Evolutionary conservation across 129 eudicot genomes (phyloP).

Genomic region (Pseudognaphalium luteoalbum): DNA sequence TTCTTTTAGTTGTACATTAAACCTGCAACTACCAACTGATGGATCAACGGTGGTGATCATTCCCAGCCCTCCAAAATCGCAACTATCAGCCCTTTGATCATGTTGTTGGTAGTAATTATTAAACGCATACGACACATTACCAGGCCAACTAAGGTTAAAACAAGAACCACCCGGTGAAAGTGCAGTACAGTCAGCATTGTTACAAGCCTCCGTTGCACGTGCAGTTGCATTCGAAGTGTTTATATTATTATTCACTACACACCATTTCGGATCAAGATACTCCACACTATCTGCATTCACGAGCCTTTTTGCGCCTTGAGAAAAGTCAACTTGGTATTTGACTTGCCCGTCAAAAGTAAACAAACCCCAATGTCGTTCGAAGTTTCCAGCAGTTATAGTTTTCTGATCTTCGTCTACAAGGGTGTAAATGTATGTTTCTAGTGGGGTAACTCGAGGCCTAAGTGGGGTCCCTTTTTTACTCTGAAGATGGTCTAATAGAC

Average conservation of each 20-base stretch:
- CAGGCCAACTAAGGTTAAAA: slow-evolving; percentile 80
- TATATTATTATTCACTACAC: slow-evolving; percentile 73
- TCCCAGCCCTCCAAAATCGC: slow-evolving; percentile 85
- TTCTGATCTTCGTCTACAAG: slow-evolving; percentile 84
- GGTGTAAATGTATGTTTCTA: slow-evolving; percentile 58
- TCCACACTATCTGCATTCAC: slow-evolving; percentile 72
- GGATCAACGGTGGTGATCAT: slow-evolving; percentile 92
- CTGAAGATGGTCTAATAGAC: slow-evolving; percentile 48
- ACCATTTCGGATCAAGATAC: slow-evolving; percentile 76
- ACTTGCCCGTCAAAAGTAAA: slow-evolving; percentile 91
- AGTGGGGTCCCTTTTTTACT: slow-evolving; percentile 60
- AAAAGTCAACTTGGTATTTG: slow-evolving; percentile 64
- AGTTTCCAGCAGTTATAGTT: slow-evolving; percentile 49
- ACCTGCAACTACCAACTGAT: slow-evolving; percentile 70
- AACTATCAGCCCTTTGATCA: slow-evolving; percentile 71
- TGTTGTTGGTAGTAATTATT: slow-evolving; percentile 85
- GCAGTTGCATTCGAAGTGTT: slow-evolving; percentile 67
- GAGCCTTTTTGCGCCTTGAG: slow-evolving; percentile 44
- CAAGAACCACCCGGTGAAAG: slow-evolving; percentile 79
- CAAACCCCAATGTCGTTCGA: slow-evolving; percentile 89
- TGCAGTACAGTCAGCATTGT: slow-evolving; percentile 68
- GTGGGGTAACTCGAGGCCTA: slow-evolving; percentile 49
- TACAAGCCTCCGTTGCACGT: slow-evolving; percentile 62
- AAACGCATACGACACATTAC: slow-evolving; percentile 83
- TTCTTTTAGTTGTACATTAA: slow-evolving; percentile 55